Base-by-base conservation (phyloP, 768 basidiomycete genomes). In the Mrakia gelida region DNA sequence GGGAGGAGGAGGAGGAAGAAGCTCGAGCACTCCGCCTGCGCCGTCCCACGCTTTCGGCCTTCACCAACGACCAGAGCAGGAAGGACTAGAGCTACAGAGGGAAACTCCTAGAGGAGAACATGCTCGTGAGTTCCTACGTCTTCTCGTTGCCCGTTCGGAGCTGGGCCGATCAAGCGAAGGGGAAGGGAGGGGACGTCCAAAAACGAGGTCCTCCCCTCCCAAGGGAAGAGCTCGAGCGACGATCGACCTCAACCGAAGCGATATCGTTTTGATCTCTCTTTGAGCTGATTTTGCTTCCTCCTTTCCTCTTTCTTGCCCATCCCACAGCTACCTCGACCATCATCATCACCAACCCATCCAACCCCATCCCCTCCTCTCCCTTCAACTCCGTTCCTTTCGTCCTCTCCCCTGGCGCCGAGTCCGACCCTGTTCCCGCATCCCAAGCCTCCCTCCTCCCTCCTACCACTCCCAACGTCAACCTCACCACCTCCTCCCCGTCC, bases 331-430 rank as follows among this genome's bases (percentile, higher is more conserved):
- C 41, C 34, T 70, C 67, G 16, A 70, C 67, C 34, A 70, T 70
- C 67, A 45, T 70, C 67, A n/a, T 70, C 67, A 70, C 34, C 23
- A 70, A 70, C 26, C 67, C 67, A 9, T 70, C 67, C 26, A 70
- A 70, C 67, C 41, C 67, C 10, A 43, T 56, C 45, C 0, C 49
- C 13, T 30, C 52, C 26, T 72, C 71, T n/a, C 30, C 45, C n/a
- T 26, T 72, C 71, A 30, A 43, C 18, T 15, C 45, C 13, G 23
- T 15, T n/a, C n/a, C 21, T 43, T 43, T 43, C 28, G 70, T 45
- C 41, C 23, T 49, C 70, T 45, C 13, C 45, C 26, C n/a, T 52
- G 49, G 18, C 49, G 18, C 49, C 49, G 16, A 52, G 49, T 52
- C 49, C 49, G 49, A 30, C 32, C n/a, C 38, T 26, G 28, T 13